A percentile compares a stretch with the other conserved stretches of the same genome.
These are phyloP conservation scores for Skeletonema grethae DNA, from an alignment of 108 stramenopile genomes.

Conservation along the genomic window DNA sequence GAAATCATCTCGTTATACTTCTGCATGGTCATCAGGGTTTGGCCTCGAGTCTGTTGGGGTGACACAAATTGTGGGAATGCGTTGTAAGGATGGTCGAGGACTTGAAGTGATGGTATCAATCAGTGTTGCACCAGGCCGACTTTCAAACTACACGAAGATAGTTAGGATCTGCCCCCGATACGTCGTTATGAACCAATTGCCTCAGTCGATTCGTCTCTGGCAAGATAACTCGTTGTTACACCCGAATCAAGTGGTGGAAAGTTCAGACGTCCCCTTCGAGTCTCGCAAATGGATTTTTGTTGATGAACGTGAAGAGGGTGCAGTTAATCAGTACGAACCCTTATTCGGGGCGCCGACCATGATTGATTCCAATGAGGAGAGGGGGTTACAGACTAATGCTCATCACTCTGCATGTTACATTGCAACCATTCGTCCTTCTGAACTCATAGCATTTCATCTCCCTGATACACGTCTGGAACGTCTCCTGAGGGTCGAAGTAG, in stretches of 20 bases:
- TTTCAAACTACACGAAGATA: slow-evolving; percentile 93
- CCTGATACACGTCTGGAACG: slow-evolving; percentile 85
- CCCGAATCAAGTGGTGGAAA: slow-evolving; percentile 36
- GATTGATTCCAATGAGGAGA: slow-evolving; percentile 28
- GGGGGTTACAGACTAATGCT: slow-evolving; percentile 63
- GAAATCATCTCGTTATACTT: slow-evolving; percentile 55
- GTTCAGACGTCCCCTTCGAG: slow-evolving; percentile 16
- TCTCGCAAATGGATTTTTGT: slow-evolving; percentile 58
- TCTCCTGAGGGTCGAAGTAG: slow-evolving; percentile 73
- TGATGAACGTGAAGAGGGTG: slow-evolving; percentile 15
- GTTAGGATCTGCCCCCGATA: slow-evolving; percentile 92
- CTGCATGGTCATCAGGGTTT: slow-evolving; percentile 88
- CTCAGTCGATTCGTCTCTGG: slow-evolving; percentile 78
- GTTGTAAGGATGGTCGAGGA: slow-evolving; percentile 75
- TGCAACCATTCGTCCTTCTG: slow-evolving; percentile 53
- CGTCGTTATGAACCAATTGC: slow-evolving; percentile 82
- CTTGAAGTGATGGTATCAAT: slow-evolving; percentile 88
- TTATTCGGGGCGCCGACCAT: slow-evolving; percentile 60
- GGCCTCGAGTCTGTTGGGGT: slow-evolving; percentile 95
- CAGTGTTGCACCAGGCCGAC: slow-evolving; percentile 85
- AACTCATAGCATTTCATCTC: slow-evolving; percentile 73
- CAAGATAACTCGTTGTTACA: slow-evolving; percentile 89
- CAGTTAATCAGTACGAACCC: slow-evolving; percentile 68
- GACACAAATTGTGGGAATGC: slow-evolving; percentile 90
- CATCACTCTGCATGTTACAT: slow-evolving; percentile 76